Conservation (phyloP, 2,329 filamentous ascomycete species). For the Aspergillus ruber region DNA sequence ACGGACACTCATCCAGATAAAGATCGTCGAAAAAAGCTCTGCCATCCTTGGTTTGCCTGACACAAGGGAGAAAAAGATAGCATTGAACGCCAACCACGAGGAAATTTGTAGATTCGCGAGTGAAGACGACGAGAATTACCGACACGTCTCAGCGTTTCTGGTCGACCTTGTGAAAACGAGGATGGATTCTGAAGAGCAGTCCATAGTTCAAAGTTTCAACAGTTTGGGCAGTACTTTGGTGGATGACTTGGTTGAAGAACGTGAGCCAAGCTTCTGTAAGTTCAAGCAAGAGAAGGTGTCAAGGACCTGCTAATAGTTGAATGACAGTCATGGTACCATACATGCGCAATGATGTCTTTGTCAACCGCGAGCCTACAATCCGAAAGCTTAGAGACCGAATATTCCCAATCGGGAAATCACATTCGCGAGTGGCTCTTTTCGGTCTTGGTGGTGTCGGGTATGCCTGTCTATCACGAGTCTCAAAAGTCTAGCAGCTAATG, state of each 20-base stretch:
- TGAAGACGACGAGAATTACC: conserved; percentile 7
- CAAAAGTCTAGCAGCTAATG: neutral
- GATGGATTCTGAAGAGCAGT: neutral
- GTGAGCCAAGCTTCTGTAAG: neutral
- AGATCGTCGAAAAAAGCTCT: conserved; percentile 16
- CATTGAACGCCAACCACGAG: conserved; percentile 13
- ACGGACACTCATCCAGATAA: neutral
- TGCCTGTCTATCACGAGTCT: neutral
- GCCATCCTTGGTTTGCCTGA: conserved; percentile 14
- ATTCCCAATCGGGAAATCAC: conserved; percentile 1
- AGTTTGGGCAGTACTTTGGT: neutral
- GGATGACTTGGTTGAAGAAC: neutral
- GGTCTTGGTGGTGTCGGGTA: conserved; percentile 11
- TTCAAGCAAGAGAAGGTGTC: neutral
- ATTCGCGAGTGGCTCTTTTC: conserved; percentile 6
- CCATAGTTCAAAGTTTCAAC: neutral
- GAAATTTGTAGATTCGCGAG: conserved; percentile 14
- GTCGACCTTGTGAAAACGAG: conserved; percentile 4
- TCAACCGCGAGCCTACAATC: conserved; percentile 3
- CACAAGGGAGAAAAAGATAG: conserved; percentile 11
- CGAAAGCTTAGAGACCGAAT: conserved; percentile 1
- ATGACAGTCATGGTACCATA: conserved; percentile 8
- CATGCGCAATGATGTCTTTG: conserved; percentile 6
- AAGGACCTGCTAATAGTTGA: neutral
- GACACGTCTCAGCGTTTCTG: conserved; percentile 7